These are phyloP conservation scores for Mortierella polycephala DNA, from an alignment of 371 early-diverging fungal species.

Conservation along the genomic window DNA sequence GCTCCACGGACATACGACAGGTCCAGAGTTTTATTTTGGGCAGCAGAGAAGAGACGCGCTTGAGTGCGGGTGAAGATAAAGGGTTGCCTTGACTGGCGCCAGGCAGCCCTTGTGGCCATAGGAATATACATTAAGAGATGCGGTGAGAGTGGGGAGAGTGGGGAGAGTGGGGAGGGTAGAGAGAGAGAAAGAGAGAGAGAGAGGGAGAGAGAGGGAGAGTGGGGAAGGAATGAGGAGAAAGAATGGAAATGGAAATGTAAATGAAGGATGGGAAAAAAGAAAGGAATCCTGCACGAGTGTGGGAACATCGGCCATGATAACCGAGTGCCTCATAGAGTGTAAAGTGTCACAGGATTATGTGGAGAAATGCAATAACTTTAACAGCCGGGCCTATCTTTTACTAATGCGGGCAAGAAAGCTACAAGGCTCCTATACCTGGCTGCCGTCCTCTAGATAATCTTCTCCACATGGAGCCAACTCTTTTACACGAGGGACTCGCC, in stretches of 20 bases:
- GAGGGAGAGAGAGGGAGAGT: not conserved
- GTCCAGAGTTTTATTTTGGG: constrained; percentile 1
- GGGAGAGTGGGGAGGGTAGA: not conserved
- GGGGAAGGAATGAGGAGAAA: not conserved
- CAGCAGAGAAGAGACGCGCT: constrained; percentile 10
- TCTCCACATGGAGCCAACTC: too few relatives aligned
- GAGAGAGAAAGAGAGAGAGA: constrained; percentile 1
- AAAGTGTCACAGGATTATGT: too few relatives aligned
- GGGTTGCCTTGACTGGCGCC: too few relatives aligned
- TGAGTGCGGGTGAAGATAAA: not conserved
- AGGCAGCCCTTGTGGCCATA: constrained; percentile 2
- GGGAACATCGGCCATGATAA: too few relatives aligned
- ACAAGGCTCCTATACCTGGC: too few relatives aligned
- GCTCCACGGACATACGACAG: constrained; percentile 50
- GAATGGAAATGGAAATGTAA: not conserved
- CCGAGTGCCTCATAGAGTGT: too few relatives aligned
- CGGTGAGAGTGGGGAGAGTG: constrained; percentile 7
- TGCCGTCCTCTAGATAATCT: too few relatives aligned
- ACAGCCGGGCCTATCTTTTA: too few relatives aligned
- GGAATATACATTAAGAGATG: constrained; percentile 8
- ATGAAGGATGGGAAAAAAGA: not conserved
- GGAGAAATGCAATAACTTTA: too few relatives aligned
- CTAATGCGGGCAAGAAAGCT: too few relatives aligned
- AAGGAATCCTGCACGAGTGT: not conserved
- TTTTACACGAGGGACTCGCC: constrained; percentile 10